Evolutionary conservation across 1,284 basidiomycete species (phyloP), one percentile per base, ranked within the genome.

Genomic region (Ganoderma sp.): DNA sequence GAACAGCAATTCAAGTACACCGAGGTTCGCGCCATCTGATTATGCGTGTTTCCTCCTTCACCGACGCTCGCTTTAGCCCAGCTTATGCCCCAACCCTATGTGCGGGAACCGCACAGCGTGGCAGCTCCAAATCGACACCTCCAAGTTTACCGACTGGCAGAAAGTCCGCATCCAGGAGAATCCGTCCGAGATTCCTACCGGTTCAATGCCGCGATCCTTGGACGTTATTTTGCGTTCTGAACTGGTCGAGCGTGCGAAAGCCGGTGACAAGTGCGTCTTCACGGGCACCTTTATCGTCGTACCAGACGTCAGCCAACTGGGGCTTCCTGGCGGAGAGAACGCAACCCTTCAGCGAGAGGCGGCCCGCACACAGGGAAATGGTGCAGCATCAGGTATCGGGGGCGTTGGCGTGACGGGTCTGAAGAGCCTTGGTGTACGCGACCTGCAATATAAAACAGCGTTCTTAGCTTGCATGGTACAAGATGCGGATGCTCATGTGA

Each of bases 1-100:
- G 98, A 99, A 79, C 98, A 99, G 78, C 98, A 99, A 79, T 99
- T 99, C 88, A 99, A 98, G 80, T 99, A 99, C 80, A 99, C 98
- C 28, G 98, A 99, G 84, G 95, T 95, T 67, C 63, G 80, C 71
- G 25, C n/a, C 9, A 25, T 17, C 28, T 1, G 37, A n/a, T 10
- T n/a, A 19, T 25, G 15, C 17, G n/a, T 39, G 22, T 12, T 37
- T 56, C n/a, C 41, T 3, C 48, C 25, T 15, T 3, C 64, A 69
- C 65, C 69, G 64, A 63, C 17, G 39, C 59, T 67, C 19, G 52
- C 37, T 67, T 2, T 72, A 97, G 94, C 98, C 98, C 14, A 90
- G 90, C 69, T 85, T 99, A 67, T 99, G 98, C 79, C 95, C 93
- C 2, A 99, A 99, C 77, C 90, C 92, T 10, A 92, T 92, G 1